These are phyloP conservation scores for Sugiyamaella xylanicola DNA, from an alignment of 1,139 yeast genomes.

Conservation along the genomic window DNA sequence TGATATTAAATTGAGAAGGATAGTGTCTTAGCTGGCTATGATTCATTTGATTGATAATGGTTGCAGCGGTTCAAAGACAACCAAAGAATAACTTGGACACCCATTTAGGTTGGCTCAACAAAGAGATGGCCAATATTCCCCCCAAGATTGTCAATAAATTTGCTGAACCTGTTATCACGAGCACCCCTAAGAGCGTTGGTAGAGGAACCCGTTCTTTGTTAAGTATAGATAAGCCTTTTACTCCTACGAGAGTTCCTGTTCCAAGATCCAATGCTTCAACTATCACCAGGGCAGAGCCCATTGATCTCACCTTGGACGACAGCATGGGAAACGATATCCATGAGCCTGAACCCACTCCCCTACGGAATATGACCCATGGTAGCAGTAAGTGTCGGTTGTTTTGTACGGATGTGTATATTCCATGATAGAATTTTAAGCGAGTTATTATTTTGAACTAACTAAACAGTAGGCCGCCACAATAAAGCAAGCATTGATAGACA, in stretches of 20 bases:
- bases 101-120: constrained; percentile 6
- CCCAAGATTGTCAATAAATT: constrained; percentile 8
- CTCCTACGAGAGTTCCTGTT: not conserved
- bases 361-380: too few species aligned
- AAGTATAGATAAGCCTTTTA: not conserved
- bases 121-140: constrained; percentile 12
- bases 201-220: not conserved
- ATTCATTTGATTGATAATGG: not conserved
- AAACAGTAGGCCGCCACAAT: not conserved
- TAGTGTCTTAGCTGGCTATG: not conserved
- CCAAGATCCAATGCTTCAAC: not conserved
- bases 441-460: not conserved
- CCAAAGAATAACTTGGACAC: constrained; percentile 14
- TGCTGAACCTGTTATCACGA: constrained; percentile 5
- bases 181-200: constrained; percentile 3
- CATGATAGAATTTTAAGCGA: too few species aligned
- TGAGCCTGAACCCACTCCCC: too few species aligned
- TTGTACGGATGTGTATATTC: too few species aligned
- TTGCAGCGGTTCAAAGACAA: constrained; percentile 1
- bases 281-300: not conserved
- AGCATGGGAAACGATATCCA: not conserved
- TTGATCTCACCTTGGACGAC: not conserved
- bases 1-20: too few species aligned
- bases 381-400: not conserved
- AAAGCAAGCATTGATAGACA: not conserved